Evolutionary conservation across 2,329 filamentous ascomycete genomes (phyloP).

Genomic region (Trichoderma oligosporum): DNA sequence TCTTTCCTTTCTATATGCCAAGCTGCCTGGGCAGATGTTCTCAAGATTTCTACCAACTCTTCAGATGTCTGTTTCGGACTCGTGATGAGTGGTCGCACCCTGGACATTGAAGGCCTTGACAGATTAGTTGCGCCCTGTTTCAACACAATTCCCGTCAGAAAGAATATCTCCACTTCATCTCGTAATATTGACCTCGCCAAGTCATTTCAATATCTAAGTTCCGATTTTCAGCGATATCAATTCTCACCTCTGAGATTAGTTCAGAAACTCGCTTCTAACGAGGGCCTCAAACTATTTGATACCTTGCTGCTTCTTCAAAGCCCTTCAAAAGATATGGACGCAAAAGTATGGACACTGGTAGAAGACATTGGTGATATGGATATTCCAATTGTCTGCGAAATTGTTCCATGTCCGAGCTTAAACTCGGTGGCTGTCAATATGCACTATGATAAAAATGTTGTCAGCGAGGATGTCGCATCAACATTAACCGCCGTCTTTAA

Average conservation of each 20-base stretch:
- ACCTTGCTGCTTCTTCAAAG: conserved; percentile 77
- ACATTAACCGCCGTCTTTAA: conserved; percentile 33
- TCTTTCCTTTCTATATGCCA: conserved; percentile 68
- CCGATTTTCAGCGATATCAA: conserved; percentile 63
- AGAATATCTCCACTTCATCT: conserved; percentile 45
- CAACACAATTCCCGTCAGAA: conserved; percentile 76
- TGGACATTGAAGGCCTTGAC: conserved; percentile 63
- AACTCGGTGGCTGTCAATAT: conserved; percentile 57
- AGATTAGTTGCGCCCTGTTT: conserved; percentile 84
- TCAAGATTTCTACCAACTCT: conserved; percentile 53
- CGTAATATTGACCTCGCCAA: conserved; percentile 57
- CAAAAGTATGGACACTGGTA: conserved; percentile 52
- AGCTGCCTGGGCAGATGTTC: conserved; percentile 64
- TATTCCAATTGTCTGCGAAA: conserved; percentile 71
- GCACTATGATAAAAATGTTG: conserved; percentile 54
- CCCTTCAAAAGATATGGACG: conserved; percentile 53
- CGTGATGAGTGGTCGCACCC: conserved; percentile 72
- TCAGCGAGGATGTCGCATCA: conserved; percentile 29
- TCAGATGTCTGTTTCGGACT: conserved; percentile 82
- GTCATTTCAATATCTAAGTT: conserved; percentile 58
- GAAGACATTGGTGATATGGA: conserved; percentile 65
- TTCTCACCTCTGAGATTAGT: conserved; percentile 71
- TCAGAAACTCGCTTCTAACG: conserved; percentile 48
- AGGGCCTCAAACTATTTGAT: conserved; percentile 64
- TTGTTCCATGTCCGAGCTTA: conserved; percentile 52